Evolutionary conservation across 352 stramenopile genomes (phyloP), one percentile per base, ranked within the genome.

Genomic region (Peronosclerospora sorghi): DNA sequence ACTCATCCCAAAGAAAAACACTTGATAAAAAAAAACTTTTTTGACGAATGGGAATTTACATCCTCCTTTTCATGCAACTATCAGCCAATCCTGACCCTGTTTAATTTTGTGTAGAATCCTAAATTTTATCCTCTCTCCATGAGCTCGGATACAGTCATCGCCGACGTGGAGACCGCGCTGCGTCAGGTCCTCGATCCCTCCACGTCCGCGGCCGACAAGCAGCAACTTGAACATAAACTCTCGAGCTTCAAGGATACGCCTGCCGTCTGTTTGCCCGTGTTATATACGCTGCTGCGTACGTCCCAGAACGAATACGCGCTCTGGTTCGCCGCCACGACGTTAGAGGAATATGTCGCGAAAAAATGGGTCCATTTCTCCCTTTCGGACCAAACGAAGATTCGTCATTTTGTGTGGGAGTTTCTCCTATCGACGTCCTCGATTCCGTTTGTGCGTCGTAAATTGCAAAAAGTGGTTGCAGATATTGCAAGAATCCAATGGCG

Each of bases 261-360:
- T 17, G 28, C 51, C 7, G 63, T 56, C 12, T 85, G 73, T 46
- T 49, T 88, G n/a, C 71, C 70, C 24, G 67, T 88, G 41, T 41
- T 88, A 0, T 80, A 74, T 47, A 60, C 77, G 56, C 50, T 88
- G 10, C 48, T 88, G 28, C 39, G 45, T 26, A 65, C 68, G 10
- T 84, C 70, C 8, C 67, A 54, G 46, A 83, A 72, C 54, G 70
- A 86, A 61, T 86, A 84, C 50, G 58, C 69, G 53, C 72, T 88
- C 30, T 88, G 75, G 75, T 88, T 88, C 40, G 75, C 75, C 4
- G 55, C 62, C 14, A 83, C 68, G 7, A 75, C 75, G 24, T 45
- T 88, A 18, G 75, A 88, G 29, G 75, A 88, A 56, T 86, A 86
- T 53, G 68, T 88, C 2, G 68, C 71, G 20, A 69, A 56, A 42